Percentiles rank a stretch among this genome's conserved stretches.
Evolutionary conservation across 495 filamentous ascomycete species (phyloP).

Genomic region (Daldinia grandis): DNA sequence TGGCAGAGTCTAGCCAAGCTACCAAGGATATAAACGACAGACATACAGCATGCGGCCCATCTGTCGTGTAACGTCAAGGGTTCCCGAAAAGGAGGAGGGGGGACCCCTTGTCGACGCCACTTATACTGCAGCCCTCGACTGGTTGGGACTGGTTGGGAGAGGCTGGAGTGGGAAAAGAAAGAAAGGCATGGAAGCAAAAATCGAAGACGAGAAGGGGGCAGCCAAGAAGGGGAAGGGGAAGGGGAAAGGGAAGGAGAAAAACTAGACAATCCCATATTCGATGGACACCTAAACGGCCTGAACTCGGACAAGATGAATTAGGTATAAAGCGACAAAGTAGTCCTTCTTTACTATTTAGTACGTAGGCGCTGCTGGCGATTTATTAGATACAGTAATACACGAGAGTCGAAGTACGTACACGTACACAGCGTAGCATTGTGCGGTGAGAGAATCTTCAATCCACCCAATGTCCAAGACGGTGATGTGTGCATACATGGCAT

Average conservation of each 20-base stretch:
- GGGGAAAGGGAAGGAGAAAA: slow-evolving; percentile 27
- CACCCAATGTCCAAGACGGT: slow-evolving; percentile 22
- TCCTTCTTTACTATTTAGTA: slow-evolving; percentile 22
- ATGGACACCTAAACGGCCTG: slow-evolving; percentile 28
- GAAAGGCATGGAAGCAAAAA: slow-evolving; percentile 21
- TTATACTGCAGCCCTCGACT: slow-evolving; percentile 10
- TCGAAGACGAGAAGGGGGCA: slow-evolving; percentile 13
- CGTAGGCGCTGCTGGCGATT: slow-evolving; percentile 39
- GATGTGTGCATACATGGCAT: slow-evolving; percentile 19
- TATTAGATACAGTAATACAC: slow-evolving; percentile 28
- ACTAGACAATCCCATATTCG: slow-evolving; percentile 15
- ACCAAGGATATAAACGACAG: slow-evolving; percentile 35
- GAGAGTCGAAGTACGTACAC: slow-evolving; percentile 21
- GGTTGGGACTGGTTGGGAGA: slow-evolving; percentile 11
- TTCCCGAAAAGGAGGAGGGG: slow-evolving; percentile 24
- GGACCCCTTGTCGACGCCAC: slow-evolving; percentile 17
- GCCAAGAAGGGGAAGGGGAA: slow-evolving; percentile 29
- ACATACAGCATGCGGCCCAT: slow-evolving; percentile 36
- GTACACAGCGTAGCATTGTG: slow-evolving; percentile 30
- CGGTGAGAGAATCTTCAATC: slow-evolving; percentile 32
- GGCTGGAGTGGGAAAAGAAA: slow-evolving; percentile 1
- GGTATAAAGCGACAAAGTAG: slow-evolving; percentile 12
- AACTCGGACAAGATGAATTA: slow-evolving; percentile 30
- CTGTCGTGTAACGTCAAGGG: slow-evolving; percentile 44
- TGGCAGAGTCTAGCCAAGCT: slow-evolving; percentile 31